phyloP scores from a whole-genome alignment of 192 early-diverging fungal species.

The Chytriomyces sp. region DNA sequence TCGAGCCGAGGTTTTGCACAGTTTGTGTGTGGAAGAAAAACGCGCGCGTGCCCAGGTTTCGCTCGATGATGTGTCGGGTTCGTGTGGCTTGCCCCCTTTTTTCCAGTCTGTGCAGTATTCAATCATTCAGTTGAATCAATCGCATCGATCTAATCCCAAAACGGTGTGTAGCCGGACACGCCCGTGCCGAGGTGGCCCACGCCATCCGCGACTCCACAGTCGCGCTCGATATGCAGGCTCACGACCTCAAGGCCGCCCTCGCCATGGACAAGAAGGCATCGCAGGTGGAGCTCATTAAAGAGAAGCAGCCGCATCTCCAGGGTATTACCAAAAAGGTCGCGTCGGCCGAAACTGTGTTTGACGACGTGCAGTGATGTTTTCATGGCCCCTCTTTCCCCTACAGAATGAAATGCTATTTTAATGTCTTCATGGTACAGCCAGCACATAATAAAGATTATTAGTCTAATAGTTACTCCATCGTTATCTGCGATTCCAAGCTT shows the following conservation, averaged over 20 bases:
- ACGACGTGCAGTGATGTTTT: too few species aligned
- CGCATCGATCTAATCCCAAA: neutral
- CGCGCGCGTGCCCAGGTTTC: neutral
- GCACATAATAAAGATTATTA: too few species aligned
- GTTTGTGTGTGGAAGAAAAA: neutral
- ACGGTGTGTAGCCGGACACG: neutral
- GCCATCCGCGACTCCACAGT: neutral
- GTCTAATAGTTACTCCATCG: too few species aligned
- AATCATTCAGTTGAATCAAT: neutral
- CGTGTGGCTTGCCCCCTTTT: neutral
- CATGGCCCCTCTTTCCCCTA: too few species aligned
- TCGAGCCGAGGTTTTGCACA: neutral
- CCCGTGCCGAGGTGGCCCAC: neutral
- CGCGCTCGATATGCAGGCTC: neutral
- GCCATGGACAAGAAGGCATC: neutral
- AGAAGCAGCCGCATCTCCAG: neutral
- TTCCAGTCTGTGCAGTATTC: neutral
- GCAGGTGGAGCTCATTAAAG: neutral
- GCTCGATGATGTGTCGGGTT: neutral
- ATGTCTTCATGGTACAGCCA: too few species aligned
- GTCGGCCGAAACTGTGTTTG: neutral
- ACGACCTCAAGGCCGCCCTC: neutral
- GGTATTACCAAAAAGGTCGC: neutral
- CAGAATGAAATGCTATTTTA: too few species aligned
- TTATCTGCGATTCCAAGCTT: too few species aligned